Percentiles rank a stretch among this genome's conserved stretches.
phyloP scores from a whole-genome alignment of 139 green algal genomes.

The Gonium pectorale region DNA sequence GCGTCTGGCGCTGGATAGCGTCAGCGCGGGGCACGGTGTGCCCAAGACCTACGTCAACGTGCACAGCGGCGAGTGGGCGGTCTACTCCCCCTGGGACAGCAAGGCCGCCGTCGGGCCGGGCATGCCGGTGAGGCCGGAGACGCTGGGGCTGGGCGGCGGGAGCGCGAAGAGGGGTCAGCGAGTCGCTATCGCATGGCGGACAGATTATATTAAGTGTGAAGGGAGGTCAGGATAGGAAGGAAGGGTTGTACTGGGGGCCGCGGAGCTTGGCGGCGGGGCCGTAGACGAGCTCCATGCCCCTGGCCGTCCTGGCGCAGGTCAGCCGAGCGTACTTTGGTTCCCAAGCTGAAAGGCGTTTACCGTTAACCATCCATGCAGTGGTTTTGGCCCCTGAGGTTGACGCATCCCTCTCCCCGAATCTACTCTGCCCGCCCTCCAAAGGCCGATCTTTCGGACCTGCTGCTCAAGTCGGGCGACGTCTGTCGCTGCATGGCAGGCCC shows the following conservation, averaged over 20 bases:
- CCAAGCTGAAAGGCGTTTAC: too few species aligned
- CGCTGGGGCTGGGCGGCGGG: not conserved
- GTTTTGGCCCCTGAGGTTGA: too few species aligned
- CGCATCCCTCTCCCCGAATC: not conserved
- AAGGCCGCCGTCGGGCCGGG: slow-evolving; percentile 40
- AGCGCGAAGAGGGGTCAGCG: not conserved
- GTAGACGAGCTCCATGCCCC: too few species aligned
- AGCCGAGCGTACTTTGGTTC: too few species aligned
- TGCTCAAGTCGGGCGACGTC: slow-evolving; percentile 44
- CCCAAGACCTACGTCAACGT: slow-evolving; percentile 67
- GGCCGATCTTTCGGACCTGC: slow-evolving; percentile 56
- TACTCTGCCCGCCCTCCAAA: not conserved
- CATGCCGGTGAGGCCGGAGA: slow-evolving; percentile 64
- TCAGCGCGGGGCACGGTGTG: too few species aligned
- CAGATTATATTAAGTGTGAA: too few species aligned
- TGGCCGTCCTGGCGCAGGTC: too few species aligned
- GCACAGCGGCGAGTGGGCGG: slow-evolving; percentile 74
- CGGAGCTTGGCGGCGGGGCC: too few species aligned
- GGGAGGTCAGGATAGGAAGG: too few species aligned
- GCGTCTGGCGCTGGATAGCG: slow-evolving; percentile 9
- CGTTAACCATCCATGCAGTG: too few species aligned
- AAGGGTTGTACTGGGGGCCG: not conserved
- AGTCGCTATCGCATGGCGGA: too few species aligned
- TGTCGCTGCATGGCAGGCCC: slow-evolving; percentile 46
- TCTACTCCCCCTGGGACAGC: slow-evolving; percentile 79